Evolutionary conservation across 2,329 filamentous ascomycete genomes (phyloP).

Genomic region (Penicillium frequentans): DNA sequence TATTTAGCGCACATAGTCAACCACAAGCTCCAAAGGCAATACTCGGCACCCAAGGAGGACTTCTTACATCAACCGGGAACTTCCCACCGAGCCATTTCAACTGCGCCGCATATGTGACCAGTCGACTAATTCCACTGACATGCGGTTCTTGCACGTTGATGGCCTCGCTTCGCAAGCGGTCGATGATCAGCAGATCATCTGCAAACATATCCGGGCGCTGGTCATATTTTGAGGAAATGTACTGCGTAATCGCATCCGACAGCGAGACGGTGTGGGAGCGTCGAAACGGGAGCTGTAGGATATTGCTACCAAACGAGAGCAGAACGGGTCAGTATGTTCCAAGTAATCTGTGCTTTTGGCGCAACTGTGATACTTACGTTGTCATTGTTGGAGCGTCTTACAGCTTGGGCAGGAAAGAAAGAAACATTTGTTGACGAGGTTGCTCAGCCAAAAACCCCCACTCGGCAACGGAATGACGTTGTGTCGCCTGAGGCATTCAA

Average conservation of each 20-base stretch:
- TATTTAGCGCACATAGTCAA: slow-evolving; percentile 35
- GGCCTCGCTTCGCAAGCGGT: slow-evolving; percentile 79
- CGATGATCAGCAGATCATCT: slow-evolving; percentile 82
- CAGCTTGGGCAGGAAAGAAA: slow-evolving; percentile 11
- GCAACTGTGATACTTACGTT: slow-evolving; percentile 29
- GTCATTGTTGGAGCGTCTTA: slow-evolving; percentile 29
- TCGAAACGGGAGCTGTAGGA: slow-evolving; percentile 81
- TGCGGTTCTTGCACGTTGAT: slow-evolving; percentile 87
- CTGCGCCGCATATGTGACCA: slow-evolving; percentile 91
- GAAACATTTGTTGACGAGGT: slow-evolving; percentile 32
- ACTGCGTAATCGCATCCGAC: slow-evolving; percentile 81
- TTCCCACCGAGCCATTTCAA: slow-evolving; percentile 91
- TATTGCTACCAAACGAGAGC: slow-evolving; percentile 35
- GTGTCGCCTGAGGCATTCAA: slow-evolving; percentile 25
- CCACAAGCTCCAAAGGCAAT: not conserved
- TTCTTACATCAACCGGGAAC: slow-evolving; percentile 84
- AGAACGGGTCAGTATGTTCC: not conserved
- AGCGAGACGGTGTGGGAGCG: slow-evolving; percentile 77
- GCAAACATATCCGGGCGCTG: slow-evolving; percentile 97
- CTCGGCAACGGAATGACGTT: slow-evolving; percentile 36
- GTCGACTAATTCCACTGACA: slow-evolving; percentile 77
- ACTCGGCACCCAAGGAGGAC: not conserved
- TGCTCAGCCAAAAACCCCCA: slow-evolving; percentile 17
- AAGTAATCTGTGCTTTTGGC: not conserved
- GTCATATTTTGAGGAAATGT: slow-evolving; percentile 98